These are phyloP conservation scores for Ilyonectria robusta DNA, from an alignment of 2,329 filamentous ascomycete species.

Conservation along the genomic window DNA sequence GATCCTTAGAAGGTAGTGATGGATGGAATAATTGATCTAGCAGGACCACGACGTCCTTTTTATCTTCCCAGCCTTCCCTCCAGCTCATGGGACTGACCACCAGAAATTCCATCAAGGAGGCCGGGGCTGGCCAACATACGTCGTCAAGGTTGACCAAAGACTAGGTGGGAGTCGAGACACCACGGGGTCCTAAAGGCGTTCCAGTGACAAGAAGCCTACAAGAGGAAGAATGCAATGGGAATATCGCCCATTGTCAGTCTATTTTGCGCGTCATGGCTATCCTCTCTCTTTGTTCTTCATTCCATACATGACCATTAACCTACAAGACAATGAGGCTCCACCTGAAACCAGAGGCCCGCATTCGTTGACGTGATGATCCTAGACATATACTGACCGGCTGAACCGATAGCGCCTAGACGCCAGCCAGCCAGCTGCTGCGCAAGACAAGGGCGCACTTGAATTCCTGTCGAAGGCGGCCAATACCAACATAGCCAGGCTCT, in stretches of 20 bases:
- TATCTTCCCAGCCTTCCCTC: conserved; percentile 34
- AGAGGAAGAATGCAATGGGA: conserved; percentile 41
- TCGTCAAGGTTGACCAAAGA: conserved; percentile 31
- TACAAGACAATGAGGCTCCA: conserved; percentile 1
- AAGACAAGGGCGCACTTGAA: conserved; percentile 40
- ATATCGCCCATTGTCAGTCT: conserved; percentile 22
- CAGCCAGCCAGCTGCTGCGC: conserved; percentile 26
- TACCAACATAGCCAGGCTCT: conserved; percentile 28
- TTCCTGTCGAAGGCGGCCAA: conserved; percentile 42
- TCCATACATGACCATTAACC: conserved; percentile 19
- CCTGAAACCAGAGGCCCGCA: neutral
- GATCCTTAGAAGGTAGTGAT: neutral
- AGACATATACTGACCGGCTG: conserved; percentile 32
- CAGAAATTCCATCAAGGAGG: conserved; percentile 32
- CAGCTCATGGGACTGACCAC: conserved; percentile 17
- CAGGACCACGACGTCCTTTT: conserved; percentile 35
- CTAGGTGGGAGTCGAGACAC: conserved; percentile 37
- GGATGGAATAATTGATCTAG: conserved; percentile 1
- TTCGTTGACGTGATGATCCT: conserved; percentile 23
- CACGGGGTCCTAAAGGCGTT: conserved; percentile 34
- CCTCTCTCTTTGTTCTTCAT: conserved; percentile 39
- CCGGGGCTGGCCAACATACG: conserved; percentile 42
- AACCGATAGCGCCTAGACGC: conserved; percentile 31
- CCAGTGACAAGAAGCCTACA: conserved; percentile 26
- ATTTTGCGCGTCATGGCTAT: conserved; percentile 15